Evolutionary conservation across 345 rosid genomes (phyloP), one percentile per base, ranked within the genome.

Genomic region (Lepidium didymum): DNA sequence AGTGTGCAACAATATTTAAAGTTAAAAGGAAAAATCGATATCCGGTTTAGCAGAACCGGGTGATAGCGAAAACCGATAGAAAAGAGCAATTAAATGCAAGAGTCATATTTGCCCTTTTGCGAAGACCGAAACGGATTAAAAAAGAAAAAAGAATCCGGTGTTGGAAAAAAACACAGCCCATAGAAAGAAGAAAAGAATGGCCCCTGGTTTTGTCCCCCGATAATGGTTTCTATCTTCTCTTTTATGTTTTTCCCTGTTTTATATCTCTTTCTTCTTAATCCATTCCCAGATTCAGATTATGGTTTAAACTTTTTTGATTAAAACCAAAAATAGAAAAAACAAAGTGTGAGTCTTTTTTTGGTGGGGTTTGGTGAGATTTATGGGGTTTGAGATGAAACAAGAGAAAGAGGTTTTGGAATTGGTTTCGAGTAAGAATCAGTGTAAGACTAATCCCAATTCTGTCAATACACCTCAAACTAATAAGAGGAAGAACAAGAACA

Each of bases 301-400:
- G 8, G 0, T 43, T 62, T 40, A 2, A 10, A 3, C 27, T 37
- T 29, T n/a, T 11, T 14, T 4, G 21, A 61, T 11, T 8, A 2
- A 21, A 38, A 38, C 33, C 33, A 29, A 4, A 29, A 29, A 29
- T 27, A 29, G 33, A 29, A 29, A 29, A 29, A 1, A 6, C 33
- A 29, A 31, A 45, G 8, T 38, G 34, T 47, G 34, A 16, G 16
- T n/a, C 44, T 31, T 41, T 23, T 11, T 12, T 37, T 25, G 64
- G 41, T 34, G 10, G 33, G 29, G 47, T 27, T 37, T 36, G 38
- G 47, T 50, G 19, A 64, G 67, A 41, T 81, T 70, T 61, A 89
- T 91, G 96, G 96, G 91, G 73, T 80, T 85, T 80, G 85, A 79
- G 68, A 77, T 77, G 52, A 82, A 59, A 62, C 77, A 68, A 44